phyloP scores from a whole-genome alignment of 2,329 filamentous ascomycete species.

The Trichoderma sp. region DNA sequence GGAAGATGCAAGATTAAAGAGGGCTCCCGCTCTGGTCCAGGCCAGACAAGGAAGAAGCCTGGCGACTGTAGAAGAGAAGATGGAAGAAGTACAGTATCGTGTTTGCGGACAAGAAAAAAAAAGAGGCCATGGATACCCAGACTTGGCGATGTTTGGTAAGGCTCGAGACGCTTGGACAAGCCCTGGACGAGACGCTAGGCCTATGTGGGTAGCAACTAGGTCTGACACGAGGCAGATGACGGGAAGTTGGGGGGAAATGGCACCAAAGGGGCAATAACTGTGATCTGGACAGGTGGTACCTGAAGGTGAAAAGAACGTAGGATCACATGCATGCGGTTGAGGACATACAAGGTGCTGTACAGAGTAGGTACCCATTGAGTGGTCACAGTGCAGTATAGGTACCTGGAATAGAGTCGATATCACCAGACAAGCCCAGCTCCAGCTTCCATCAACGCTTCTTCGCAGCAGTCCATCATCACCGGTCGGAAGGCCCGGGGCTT shows the following conservation, averaged over 20 bases:
- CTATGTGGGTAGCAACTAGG: background rate
- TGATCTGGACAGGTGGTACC: background rate
- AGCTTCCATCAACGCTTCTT: no score
- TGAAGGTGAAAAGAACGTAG: background rate
- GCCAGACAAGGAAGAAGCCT: background rate
- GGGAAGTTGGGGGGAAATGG: no score
- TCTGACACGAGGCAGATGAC: no score
- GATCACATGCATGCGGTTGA: no score
- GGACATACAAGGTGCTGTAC: no score
- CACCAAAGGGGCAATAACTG: no score
- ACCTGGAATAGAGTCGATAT: no score
- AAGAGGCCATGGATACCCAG: background rate
- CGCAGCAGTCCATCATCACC: background rate
- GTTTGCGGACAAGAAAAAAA: background rate
- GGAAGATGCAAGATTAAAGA: background rate
- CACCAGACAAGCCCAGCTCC: no score
- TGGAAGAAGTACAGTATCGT: background rate
- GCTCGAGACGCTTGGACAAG: background rate
- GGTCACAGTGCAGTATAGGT: no score
- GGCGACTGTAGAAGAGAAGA: background rate
- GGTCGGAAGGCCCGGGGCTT: constrained; percentile 5
- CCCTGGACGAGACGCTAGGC: background rate
- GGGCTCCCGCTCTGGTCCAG: background rate
- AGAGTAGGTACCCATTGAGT: no score
- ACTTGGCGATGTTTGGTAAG: background rate